Evolutionary conservation across 108 stramenopile species (phyloP).

Genomic region (Conticribra weissflogii): DNA sequence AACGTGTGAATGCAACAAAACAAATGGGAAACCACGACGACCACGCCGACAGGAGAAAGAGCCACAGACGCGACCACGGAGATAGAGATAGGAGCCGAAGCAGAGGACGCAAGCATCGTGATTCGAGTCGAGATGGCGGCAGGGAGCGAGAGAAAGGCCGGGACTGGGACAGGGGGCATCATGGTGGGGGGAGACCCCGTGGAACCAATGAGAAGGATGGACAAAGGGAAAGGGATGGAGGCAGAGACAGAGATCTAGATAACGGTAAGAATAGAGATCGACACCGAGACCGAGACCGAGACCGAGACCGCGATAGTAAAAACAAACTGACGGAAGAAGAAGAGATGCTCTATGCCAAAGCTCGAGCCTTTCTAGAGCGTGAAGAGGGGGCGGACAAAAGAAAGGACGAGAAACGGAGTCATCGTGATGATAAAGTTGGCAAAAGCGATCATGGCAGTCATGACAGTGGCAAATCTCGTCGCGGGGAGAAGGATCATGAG

Average conservation of each 20-base stretch:
- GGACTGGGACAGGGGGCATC: no score
- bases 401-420: no score
- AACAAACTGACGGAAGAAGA: constrained; percentile 43
- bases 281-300: background rate
- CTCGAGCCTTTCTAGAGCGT: constrained; percentile 36
- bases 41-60: constrained; percentile 6
- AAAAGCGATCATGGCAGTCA: background rate
- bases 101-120: background rate
- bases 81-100: constrained; percentile 8
- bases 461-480: background rate
- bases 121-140: background rate
- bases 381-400: constrained; percentile 15
- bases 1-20: no score
- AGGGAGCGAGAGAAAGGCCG: no score
- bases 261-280: background rate
- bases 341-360: constrained; percentile 39
- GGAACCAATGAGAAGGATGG: background rate
- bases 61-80: constrained; percentile 13
- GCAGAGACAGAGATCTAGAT: constrained; percentile 4
- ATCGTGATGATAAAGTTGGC: background rate
- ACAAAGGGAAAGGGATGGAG: background rate
- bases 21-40: constrained; percentile 3
- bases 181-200: no score
- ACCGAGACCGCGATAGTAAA: background rate
- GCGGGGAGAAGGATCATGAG: constrained; percentile 3